Conservation (phyloP, 345 rosid genomes). For the Murraya paniculata region DNA sequence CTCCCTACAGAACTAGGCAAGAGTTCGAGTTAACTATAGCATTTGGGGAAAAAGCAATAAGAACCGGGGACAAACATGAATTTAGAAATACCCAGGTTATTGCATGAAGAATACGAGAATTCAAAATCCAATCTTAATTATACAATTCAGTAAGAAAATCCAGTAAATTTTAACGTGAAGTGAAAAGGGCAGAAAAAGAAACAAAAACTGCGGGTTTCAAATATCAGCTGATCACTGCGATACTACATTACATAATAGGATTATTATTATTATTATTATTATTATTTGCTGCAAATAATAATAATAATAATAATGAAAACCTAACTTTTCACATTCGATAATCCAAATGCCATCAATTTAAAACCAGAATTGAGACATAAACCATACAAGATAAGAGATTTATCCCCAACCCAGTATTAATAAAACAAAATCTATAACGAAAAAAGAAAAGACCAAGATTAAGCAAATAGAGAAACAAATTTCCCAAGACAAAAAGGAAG, state of each 20-base stretch:
- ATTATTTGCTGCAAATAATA: no score
- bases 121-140: background rate
- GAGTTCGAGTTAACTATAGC: background rate
- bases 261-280: no score
- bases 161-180: background rate
- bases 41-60: background rate
- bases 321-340: background rate
- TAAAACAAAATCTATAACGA: slow-evolving; percentile 9
- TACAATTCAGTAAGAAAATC: background rate
- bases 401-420: background rate
- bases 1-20: background rate
- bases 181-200: background rate
- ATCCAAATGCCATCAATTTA: slow-evolving; percentile 22
- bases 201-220: background rate
- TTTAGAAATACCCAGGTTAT: background rate
- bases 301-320: background rate
- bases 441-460: background rate
- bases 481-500: background rate
- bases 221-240: background rate
- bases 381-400: background rate
- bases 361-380: slow-evolving; percentile 2
- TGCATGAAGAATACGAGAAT: background rate
- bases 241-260: background rate
- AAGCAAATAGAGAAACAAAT: background rate
- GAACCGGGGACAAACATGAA: background rate